These are phyloP conservation scores for Fusarium globosum DNA, from an alignment of 2,329 filamentous ascomycete species.

Conservation along the genomic window DNA sequence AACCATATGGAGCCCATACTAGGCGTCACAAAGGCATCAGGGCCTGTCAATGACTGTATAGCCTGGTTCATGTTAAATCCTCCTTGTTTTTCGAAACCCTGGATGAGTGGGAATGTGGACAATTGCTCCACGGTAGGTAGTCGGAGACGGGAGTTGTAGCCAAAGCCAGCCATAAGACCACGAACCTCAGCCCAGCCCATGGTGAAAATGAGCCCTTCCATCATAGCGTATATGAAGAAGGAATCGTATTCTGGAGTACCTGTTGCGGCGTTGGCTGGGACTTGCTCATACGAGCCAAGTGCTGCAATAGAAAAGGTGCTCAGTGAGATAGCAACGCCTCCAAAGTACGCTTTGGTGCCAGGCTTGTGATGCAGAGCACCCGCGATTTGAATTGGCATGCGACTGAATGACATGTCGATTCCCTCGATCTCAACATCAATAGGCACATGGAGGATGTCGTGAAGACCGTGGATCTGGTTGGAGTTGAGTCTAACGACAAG, in stretches of 20 bases:
- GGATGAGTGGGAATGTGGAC: background rate
- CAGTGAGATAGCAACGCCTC: background rate
- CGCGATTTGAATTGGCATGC: background rate
- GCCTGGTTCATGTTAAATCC: background rate
- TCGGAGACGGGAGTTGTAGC: background rate
- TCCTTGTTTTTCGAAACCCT: fast-evolving
- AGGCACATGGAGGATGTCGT: fast-evolving
- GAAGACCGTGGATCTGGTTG: fast-evolving
- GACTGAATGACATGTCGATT: fast-evolving
- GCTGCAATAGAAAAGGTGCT: background rate
- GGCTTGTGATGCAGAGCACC: background rate
- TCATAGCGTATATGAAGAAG: fast-evolving
- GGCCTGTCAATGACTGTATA: fast-evolving
- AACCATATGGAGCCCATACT: background rate
- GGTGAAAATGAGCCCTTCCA: background rate
- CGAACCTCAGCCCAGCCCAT: background rate
- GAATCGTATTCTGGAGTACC: background rate
- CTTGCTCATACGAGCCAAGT: background rate
- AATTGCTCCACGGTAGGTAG: background rate
- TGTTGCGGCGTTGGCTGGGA: fast-evolving
- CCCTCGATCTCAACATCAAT: fast-evolving
- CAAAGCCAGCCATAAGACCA: background rate
- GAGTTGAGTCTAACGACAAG: background rate
- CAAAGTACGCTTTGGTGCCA: background rate
- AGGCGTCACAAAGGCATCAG: fast-evolving